Percentiles rank a stretch among this genome's conserved stretches.
phyloP scores from a whole-genome alignment of 495 filamentous ascomycete species.

The Haplographium delicatum region DNA sequence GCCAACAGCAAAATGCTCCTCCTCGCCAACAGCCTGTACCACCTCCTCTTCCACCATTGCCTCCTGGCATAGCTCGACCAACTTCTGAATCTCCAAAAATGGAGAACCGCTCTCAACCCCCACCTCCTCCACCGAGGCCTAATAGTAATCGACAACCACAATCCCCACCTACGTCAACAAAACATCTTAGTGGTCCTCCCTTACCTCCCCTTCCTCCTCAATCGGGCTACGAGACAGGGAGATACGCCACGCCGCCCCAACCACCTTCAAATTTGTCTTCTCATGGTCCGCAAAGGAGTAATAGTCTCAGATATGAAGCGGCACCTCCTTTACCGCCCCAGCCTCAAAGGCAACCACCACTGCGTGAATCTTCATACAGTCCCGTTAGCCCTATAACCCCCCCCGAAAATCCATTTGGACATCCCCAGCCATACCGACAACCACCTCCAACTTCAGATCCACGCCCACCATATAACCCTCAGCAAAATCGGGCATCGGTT shows the following conservation, averaged over 20 bases:
- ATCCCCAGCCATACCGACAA: conserved; percentile 16
- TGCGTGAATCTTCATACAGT: conserved; percentile 17
- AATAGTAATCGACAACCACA: conserved; percentile 3
- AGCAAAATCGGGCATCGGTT: conserved; percentile 10
- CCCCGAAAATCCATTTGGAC: conserved; percentile 1
- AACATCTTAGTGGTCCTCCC: conserved; percentile 27
- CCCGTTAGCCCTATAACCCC: conserved; percentile 23
- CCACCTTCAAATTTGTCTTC: conserved; percentile 13
- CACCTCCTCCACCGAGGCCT: conserved; percentile 36
- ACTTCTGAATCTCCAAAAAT: conserved; percentile 22
- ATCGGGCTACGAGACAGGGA: neutral
- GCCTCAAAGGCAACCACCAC: conserved; percentile 16
- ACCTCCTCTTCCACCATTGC: conserved; percentile 66
- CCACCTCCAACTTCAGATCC: conserved; percentile 11
- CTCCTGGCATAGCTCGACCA: conserved; percentile 42
- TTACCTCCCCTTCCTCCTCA: conserved; percentile 37
- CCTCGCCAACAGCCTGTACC: conserved; percentile 43
- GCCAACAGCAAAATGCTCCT: conserved; percentile 49
- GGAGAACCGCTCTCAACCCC: conserved; percentile 25
- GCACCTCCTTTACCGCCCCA: conserved; percentile 27
- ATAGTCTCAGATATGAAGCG: conserved; percentile 22
- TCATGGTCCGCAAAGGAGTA: conserved; percentile 17
- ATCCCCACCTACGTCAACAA: neutral
- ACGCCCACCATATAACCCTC: neutral
- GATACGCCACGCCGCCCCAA: conserved; percentile 12